phyloP scores from a whole-genome alignment of 441 rosid genomes.

The Sinapis alba region DNA sequence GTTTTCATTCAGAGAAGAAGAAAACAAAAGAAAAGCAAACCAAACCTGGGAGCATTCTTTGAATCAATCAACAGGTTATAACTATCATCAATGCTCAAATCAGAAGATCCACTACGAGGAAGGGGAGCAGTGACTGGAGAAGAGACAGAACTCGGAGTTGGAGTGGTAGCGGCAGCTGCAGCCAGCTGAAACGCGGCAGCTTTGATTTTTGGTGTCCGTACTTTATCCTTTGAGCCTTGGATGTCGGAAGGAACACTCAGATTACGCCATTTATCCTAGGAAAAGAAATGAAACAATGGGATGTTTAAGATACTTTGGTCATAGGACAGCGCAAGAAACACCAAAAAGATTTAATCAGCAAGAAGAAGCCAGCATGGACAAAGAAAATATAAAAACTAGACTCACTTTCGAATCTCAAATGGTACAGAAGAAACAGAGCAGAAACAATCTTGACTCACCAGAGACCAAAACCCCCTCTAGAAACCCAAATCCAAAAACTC shows the following conservation, averaged over 20 bases:
- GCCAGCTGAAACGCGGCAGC: slow-evolving; percentile 44
- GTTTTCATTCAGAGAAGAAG: slow-evolving; percentile 8
- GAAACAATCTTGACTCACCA: neutral
- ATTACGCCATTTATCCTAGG: slow-evolving; percentile 89
- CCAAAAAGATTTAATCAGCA: neutral
- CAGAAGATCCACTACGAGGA: slow-evolving; percentile 33
- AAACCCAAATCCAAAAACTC: neutral
- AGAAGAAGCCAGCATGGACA: neutral
- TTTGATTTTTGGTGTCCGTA: slow-evolving; percentile 59
- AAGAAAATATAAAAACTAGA: neutral
- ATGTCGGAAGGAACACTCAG: slow-evolving; percentile 64
- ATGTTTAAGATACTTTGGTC: slow-evolving; percentile 13
- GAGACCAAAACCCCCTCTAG: neutral
- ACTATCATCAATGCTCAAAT: slow-evolving; percentile 43
- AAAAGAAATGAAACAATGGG: slow-evolving; percentile 16
- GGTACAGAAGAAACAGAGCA: neutral
- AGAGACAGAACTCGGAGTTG: slow-evolving; percentile 34
- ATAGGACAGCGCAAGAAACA: neutral
- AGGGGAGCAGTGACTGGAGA: slow-evolving; percentile 19
- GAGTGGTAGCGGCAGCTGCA: slow-evolving; percentile 43
- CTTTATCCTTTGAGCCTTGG: slow-evolving; percentile 69
- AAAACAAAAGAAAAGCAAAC: neutral
- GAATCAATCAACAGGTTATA: slow-evolving; percentile 37
- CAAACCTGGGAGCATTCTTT: slow-evolving; percentile 61
- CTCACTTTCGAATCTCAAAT: neutral